Conservation (phyloP, 441 rosid genomes). For the Pelargonium myrrhifolium region DNA sequence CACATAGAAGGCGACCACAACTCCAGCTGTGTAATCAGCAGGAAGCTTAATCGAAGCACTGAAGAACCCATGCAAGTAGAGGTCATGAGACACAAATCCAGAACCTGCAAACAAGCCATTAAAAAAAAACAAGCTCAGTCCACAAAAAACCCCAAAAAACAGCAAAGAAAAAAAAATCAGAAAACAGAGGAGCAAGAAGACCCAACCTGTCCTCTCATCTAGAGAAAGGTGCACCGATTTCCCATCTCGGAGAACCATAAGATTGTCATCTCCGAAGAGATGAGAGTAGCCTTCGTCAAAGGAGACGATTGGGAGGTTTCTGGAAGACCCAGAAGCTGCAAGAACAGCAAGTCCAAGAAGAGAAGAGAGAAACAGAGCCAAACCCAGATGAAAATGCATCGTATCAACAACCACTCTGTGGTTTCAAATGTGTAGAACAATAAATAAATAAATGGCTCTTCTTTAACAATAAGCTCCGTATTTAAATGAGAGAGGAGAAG, state of each 20-base stretch:
- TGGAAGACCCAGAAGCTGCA: constrained; percentile 47
- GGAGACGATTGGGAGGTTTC: constrained; percentile 41
- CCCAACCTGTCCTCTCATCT: constrained; percentile 76
- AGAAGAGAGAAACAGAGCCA: constrained; percentile 7
- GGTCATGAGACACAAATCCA: constrained; percentile 92
- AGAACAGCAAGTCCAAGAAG: constrained; percentile 24
- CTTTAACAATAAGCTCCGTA: too few species aligned
- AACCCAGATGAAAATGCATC: constrained; percentile 13
- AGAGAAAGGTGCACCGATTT: constrained; percentile 72
- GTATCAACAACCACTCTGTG: too few species aligned
- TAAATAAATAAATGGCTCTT: too few species aligned
- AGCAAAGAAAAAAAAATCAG: not conserved
- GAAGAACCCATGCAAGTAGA: constrained; percentile 90
- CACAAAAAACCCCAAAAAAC: constrained; percentile 1
- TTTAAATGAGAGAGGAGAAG: not conserved
- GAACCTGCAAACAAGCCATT: constrained; percentile 56
- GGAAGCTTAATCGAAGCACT: constrained; percentile 95
- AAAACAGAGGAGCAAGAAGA: constrained; percentile 10
- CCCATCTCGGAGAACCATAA: constrained; percentile 69
- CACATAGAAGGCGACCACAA: constrained; percentile 96
- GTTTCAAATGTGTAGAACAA: too few species aligned
- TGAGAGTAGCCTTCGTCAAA: constrained; percentile 91
- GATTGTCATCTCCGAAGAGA: constrained; percentile 81
- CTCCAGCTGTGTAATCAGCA: constrained; percentile 97
- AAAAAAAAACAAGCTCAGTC: constrained; percentile 3